Conservation (phyloP, 78 protist genomes). For the Emiliania huxleyi region DNA sequence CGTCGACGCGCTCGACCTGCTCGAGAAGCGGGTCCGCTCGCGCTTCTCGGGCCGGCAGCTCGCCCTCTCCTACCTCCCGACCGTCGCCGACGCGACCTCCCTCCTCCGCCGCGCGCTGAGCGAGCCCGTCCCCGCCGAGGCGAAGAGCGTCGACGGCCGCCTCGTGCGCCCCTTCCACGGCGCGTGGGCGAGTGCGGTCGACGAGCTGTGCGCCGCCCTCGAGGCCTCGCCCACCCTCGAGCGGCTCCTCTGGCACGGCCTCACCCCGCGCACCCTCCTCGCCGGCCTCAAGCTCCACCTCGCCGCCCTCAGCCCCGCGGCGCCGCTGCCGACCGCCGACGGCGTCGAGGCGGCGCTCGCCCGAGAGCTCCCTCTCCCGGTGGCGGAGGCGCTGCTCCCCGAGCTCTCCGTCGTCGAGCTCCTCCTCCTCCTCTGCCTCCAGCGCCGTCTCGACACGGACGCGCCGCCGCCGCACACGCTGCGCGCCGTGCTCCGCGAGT, state of each 20-base stretch:
- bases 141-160: no score
- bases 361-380: background rate
- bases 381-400: background rate
- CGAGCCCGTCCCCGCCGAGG: background rate
- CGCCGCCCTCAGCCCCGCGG: background rate
- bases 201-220: background rate
- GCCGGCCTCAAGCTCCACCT: background rate
- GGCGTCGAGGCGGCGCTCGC: background rate
- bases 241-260: background rate
- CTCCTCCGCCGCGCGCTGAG: background rate
- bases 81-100: background rate
- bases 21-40: conserved; percentile 33
- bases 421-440: background rate
- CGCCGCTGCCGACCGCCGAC: background rate
- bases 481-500: background rate
- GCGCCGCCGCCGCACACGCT: background rate
- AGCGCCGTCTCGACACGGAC: background rate
- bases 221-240: background rate
- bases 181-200: background rate
- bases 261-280: background rate
- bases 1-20: background rate
- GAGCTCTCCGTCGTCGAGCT: background rate
- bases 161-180: background rate
- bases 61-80: background rate
- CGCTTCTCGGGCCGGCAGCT: background rate